Evolutionary conservation across 108 stramenopile species (phyloP).

Genomic region (Skeletonema marinoi): DNA sequence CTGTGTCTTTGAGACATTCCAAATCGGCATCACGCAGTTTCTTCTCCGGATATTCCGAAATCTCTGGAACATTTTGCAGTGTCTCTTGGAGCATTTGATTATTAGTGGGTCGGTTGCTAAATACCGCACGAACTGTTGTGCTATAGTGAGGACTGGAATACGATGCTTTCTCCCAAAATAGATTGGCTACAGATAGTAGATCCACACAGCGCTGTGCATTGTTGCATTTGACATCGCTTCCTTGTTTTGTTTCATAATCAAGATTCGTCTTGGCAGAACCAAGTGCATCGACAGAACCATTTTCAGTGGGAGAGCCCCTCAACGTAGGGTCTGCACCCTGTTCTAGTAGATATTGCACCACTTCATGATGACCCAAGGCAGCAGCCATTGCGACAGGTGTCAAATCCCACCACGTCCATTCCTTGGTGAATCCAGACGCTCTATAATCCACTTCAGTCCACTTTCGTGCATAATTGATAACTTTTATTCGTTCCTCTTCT

Average conservation of each 20-base stretch:
- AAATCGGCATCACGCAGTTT: too few relatives aligned
- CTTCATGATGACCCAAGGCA: background rate
- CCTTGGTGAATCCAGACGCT: conserved; percentile 5
- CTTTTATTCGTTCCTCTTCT: background rate
- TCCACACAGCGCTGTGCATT: background rate
- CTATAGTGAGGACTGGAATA: background rate
- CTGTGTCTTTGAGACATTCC: too few relatives aligned
- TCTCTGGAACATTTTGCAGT: too few relatives aligned
- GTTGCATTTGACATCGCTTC: background rate
- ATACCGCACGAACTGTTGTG: background rate
- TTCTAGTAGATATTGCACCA: background rate
- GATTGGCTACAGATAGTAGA: background rate
- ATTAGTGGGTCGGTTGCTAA: too few relatives aligned
- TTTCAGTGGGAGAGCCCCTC: background rate
- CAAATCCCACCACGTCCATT: background rate
- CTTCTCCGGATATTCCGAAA: too few relatives aligned
- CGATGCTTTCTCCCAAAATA: conserved; percentile 5
- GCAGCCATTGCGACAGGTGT: background rate
- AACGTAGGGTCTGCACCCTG: conserved; percentile 7
- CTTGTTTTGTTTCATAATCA: too few relatives aligned
- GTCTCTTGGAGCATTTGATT: too few relatives aligned
- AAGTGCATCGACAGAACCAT: background rate
- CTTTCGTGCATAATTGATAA: background rate
- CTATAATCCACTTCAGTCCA: conserved; percentile 7
- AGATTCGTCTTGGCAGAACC: too few relatives aligned